These are phyloP conservation scores for Fusarium sp. DNA, from an alignment of 2,329 filamentous ascomycete species.

Conservation along the genomic window DNA sequence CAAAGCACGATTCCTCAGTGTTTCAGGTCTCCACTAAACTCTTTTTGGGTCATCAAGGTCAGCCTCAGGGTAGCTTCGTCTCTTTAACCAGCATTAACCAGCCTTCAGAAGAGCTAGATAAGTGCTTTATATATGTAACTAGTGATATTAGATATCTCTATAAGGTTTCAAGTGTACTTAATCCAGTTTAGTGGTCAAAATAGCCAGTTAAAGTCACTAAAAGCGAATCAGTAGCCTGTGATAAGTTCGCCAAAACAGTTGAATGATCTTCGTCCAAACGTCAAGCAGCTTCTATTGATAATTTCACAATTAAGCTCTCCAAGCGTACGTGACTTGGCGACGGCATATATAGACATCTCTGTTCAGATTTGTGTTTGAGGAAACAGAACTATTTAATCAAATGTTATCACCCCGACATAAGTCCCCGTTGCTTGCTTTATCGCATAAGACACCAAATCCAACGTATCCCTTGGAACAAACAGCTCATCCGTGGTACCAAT, in stretches of 20 bases:
- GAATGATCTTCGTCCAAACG: too few species aligned
- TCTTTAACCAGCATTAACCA: neutral
- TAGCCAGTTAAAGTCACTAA: rapidly evolving
- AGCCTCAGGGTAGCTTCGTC: neutral
- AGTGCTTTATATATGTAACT: rapidly evolving
- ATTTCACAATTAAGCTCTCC: too few species aligned
- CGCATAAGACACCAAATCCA: neutral
- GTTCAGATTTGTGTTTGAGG: rapidly evolving
- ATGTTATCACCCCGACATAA: neutral
- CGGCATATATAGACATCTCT: rapidly evolving
- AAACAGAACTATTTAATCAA: neutral
- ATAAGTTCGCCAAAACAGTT: rapidly evolving
- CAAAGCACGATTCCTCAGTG: neutral
- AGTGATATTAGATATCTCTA: rapidly evolving
- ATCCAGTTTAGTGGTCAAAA: rapidly evolving
- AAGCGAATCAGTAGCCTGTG: rapidly evolving
- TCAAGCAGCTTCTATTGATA: too few species aligned
- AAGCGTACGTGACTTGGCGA: rapidly evolving
- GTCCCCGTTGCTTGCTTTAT: neutral
- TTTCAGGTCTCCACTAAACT: neutral
- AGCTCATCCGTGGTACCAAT: neutral
- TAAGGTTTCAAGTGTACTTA: too few species aligned
- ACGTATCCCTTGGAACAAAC: neutral
- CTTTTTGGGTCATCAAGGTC: neutral
- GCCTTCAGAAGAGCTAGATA: rapidly evolving